These are phyloP conservation scores for Diplocarpon rosae DNA, from an alignment of 2,329 filamentous ascomycete genomes.

Conservation along the genomic window DNA sequence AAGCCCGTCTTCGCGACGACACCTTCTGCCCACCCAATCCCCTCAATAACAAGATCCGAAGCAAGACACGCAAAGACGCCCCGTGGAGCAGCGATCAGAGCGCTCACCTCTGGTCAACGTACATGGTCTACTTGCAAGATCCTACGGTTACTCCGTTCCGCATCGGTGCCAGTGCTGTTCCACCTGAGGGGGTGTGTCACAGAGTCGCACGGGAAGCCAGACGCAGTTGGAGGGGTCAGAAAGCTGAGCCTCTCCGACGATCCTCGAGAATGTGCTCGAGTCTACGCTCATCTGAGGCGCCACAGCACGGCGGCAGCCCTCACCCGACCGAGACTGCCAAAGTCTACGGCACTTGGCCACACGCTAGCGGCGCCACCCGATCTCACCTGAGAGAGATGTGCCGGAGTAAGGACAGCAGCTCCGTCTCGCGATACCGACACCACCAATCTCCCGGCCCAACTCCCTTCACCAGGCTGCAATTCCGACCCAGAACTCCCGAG, in stretches of 20 bases:
- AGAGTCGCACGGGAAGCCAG: conserved; percentile 56
- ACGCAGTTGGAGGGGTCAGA: conserved; percentile 55
- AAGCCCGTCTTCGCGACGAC: conserved; percentile 6
- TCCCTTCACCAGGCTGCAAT: conserved; percentile 43
- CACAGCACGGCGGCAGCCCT: conserved; percentile 39
- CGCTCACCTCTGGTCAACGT: conserved; percentile 55
- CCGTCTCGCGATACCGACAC: conserved; percentile 34
- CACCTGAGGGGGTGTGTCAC: conserved; percentile 52
- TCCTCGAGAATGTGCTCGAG: conserved; percentile 7
- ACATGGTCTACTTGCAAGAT: conserved; percentile 53
- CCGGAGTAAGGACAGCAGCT: conserved; percentile 38
- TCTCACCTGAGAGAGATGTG: conserved; percentile 53
- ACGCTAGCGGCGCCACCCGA: conserved; percentile 51
- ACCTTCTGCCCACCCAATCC: not conserved
- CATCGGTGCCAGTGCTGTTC: conserved; percentile 50
- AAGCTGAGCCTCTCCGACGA: conserved; percentile 24
- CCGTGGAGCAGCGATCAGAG: conserved; percentile 56
- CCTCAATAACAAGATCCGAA: conserved; percentile 21
- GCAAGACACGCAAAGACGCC: conserved; percentile 31
- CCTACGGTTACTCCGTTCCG: conserved; percentile 57
- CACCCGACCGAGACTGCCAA: conserved; percentile 41
- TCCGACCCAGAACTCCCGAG: conserved; percentile 35
- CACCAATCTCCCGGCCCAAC: conserved; percentile 43
- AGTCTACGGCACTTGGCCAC: conserved; percentile 48
- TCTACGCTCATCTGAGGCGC: conserved; percentile 1